These are phyloP conservation scores for Xylaria hypoxylon DNA, from an alignment of 2,329 filamentous ascomycete species.

Conservation along the genomic window DNA sequence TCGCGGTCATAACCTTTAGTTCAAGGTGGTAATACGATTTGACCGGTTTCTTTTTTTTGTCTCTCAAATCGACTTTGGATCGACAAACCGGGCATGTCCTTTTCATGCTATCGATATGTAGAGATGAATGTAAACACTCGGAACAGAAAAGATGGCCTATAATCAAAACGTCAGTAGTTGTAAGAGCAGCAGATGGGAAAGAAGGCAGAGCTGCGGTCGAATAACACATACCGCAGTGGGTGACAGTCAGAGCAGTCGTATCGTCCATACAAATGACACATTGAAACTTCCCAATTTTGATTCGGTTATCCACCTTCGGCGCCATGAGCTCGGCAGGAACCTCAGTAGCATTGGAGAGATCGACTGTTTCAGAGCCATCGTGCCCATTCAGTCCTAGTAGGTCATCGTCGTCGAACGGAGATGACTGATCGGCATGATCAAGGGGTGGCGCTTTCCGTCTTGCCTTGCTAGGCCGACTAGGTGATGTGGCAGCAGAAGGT, in stretches of 20 bases:
- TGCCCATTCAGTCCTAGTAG: constrained; percentile 22
- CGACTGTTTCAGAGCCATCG: constrained; percentile 51
- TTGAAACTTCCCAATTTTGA: constrained; percentile 68
- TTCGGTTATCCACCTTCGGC: constrained; percentile 60
- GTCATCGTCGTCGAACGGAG: constrained; percentile 47
- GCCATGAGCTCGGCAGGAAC: constrained; percentile 58
- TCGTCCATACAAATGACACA: constrained; percentile 77
- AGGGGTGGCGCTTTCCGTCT: constrained; percentile 49
- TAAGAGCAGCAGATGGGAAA: not conserved
- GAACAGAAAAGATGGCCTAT: constrained; percentile 74
- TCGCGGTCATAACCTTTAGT: constrained; percentile 71
- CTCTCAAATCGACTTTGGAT: constrained; percentile 65
- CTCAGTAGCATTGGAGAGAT: constrained; percentile 59
- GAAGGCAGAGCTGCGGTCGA: not conserved
- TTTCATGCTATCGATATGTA: constrained; percentile 66
- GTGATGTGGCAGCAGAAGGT: constrained; percentile 38
- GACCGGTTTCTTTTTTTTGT: constrained; percentile 54
- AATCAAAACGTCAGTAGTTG: constrained; percentile 16
- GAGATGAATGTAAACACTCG: constrained; percentile 70
- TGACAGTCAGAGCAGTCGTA: constrained; percentile 68
- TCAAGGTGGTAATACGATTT: constrained; percentile 69
- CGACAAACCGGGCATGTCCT: constrained; percentile 74
- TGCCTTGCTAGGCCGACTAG: constrained; percentile 40
- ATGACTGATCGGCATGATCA: constrained; percentile 38
- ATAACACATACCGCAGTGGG: constrained; percentile 70